Evolutionary conservation across 148 eudicot genomes (phyloP).

Genomic region (Vaccinium vitisidaea): DNA sequence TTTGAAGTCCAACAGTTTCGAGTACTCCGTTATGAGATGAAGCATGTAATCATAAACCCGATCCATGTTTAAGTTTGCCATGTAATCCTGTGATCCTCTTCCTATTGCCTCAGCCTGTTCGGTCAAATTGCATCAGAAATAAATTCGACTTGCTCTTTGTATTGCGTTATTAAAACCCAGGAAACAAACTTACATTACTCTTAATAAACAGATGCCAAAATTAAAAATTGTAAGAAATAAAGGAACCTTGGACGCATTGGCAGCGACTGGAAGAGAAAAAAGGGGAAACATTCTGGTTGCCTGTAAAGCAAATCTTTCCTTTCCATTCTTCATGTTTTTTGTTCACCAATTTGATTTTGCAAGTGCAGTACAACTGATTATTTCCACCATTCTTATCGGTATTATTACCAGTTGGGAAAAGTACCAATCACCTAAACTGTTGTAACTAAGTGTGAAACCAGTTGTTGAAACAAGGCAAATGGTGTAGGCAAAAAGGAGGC

Average conservation of each 20-base stretch:
- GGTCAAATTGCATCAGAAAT: background rate
- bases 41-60: constrained; percentile 85
- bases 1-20: constrained; percentile 66
- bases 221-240: background rate
- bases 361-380: background rate
- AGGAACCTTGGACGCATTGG: background rate
- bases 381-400: background rate
- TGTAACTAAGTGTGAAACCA: background rate
- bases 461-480: background rate
- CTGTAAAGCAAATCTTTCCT: background rate
- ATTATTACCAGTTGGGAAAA: background rate
- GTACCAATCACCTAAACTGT: background rate
- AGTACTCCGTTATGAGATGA: constrained; percentile 68
- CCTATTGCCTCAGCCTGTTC: constrained; percentile 69
- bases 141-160: background rate
- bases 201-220: background rate
- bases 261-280: background rate
- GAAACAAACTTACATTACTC: background rate
- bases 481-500: background rate
- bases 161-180: background rate
- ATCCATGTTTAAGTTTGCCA: constrained; percentile 71
- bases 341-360: background rate
- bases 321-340: background rate
- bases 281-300: background rate
- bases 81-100: constrained; percentile 59